Evolutionary conservation across 2,329 filamentous ascomycete genomes (phyloP).

Genomic region (Rutstroemia sp.): DNA sequence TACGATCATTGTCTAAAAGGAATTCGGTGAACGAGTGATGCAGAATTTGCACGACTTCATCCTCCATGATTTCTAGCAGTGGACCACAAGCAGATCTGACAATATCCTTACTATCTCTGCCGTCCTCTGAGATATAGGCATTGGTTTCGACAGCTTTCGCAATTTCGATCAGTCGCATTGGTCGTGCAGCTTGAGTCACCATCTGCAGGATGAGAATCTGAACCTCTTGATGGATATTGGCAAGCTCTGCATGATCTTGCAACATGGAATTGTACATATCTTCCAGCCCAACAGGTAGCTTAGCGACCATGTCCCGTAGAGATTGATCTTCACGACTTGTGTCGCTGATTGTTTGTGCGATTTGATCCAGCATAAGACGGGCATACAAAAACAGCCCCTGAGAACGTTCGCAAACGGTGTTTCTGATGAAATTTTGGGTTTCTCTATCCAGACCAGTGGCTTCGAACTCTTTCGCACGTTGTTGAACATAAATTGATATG

Average conservation of each 20-base stretch:
- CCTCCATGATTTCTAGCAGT: slow-evolving; percentile 37
- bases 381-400: slow-evolving; percentile 8
- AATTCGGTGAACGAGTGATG: slow-evolving; percentile 44
- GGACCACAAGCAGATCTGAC: slow-evolving; percentile 34
- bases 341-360: background rate
- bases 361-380: slow-evolving; percentile 7
- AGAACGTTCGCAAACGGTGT: background rate
- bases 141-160: background rate
- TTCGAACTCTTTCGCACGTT: background rate
- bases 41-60: slow-evolving; percentile 38
- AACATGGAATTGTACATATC: slow-evolving; percentile 24
- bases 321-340: background rate
- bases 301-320: background rate
- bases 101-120: slow-evolving; percentile 28
- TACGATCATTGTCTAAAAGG: slow-evolving; percentile 25
- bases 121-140: background rate
- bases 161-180: slow-evolving; percentile 16
- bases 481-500: slow-evolving; percentile 6
- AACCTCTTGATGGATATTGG: slow-evolving; percentile 4
- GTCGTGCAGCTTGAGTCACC: slow-evolving; percentile 19
- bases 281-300: slow-evolving; percentile 19
- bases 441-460: background rate
- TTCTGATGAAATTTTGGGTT: background rate
- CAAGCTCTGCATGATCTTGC: slow-evolving; percentile 9
- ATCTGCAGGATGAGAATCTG: slow-evolving; percentile 19